These are phyloP conservation scores for Psophocarpus tetragonolobus DNA, from an alignment of 306 rosid genomes.

Conservation along the genomic window DNA sequence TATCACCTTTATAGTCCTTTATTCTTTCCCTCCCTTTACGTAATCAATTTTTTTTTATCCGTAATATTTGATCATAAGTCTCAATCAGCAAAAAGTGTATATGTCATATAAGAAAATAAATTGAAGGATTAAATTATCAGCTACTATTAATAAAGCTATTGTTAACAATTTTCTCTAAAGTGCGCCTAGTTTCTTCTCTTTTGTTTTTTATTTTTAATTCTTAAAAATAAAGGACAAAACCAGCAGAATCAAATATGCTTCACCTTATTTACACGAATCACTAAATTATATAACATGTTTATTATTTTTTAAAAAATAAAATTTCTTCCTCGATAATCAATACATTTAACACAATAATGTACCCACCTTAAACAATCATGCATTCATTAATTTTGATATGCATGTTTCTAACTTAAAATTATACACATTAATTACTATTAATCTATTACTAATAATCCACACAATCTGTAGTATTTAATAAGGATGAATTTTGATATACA, in stretches of 20 bases:
- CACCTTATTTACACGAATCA: neutral
- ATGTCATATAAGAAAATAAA: neutral
- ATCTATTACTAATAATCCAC: neutral
- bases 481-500: too few relatives aligned
- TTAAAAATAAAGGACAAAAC: neutral
- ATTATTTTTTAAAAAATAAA: neutral
- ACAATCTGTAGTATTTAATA: too few relatives aligned
- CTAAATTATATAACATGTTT: neutral
- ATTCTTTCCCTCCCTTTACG: neutral
- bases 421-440: too few relatives aligned
- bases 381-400: neutral
- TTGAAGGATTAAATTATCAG: neutral
- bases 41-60: neutral
- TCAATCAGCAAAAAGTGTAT: constrained; percentile 27
- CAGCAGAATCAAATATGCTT: constrained; percentile 8
- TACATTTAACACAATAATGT: too few relatives aligned
- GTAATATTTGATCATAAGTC: constrained; percentile 17
- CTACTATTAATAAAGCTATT: neutral
- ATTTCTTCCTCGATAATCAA: too few relatives aligned
- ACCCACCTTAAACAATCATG: too few relatives aligned
- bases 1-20: constrained; percentile 28
- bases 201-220: neutral
- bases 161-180: neutral
- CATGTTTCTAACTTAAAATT: neutral
- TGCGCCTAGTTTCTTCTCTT: neutral